phyloP scores from a whole-genome alignment of 2,329 filamentous ascomycete genomes.

The Pseudogymnoascus sp. region DNA sequence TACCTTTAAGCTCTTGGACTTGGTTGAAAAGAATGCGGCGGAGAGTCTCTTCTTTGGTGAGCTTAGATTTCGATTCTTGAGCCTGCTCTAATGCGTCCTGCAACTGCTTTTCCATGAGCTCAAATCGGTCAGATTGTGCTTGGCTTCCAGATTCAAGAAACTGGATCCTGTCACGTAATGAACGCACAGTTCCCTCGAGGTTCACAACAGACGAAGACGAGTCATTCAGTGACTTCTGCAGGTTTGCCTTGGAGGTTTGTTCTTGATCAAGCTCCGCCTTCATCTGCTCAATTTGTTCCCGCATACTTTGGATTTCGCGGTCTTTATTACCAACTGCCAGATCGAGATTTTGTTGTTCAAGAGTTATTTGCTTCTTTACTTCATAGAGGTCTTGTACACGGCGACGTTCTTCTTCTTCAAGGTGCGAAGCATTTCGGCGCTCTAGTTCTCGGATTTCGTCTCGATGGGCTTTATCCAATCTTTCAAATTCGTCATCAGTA shows the following conservation, averaged over 20 bases:
- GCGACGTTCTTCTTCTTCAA: slow-evolving; percentile 57
- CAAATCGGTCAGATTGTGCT: slow-evolving; percentile 79
- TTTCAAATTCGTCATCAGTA: slow-evolving; percentile 42
- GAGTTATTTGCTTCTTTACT: slow-evolving; percentile 46
- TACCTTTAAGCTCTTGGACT: slow-evolving; percentile 95
- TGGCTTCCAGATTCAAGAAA: slow-evolving; percentile 87
- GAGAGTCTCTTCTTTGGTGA: slow-evolving; percentile 85
- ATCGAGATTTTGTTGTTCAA: slow-evolving; percentile 36
- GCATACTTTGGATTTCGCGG: slow-evolving; percentile 45
- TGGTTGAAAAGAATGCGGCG: slow-evolving; percentile 93
- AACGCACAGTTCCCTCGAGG: slow-evolving; percentile 68
- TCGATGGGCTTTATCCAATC: slow-evolving; percentile 16
- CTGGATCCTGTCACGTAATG: slow-evolving; percentile 73
- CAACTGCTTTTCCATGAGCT: slow-evolving; percentile 71
- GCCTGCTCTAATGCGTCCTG: slow-evolving; percentile 68
- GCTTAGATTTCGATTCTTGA: slow-evolving; percentile 67
- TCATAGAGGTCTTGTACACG: slow-evolving; percentile 59
- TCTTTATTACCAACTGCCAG: slow-evolving; percentile 39
- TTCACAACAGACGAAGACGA: slow-evolving; percentile 55
- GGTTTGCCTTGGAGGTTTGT: slow-evolving; percentile 39
- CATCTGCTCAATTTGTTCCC: slow-evolving; percentile 40
- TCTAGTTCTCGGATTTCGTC: slow-evolving; percentile 28
- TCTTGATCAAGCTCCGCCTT: slow-evolving; percentile 54
- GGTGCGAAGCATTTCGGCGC: slow-evolving; percentile 36
- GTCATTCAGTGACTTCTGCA: slow-evolving; percentile 46